A percentile compares a stretch with the other conserved stretches of the same genome.
phyloP scores from a whole-genome alignment of 768 basidiomycete genomes.

The Russula dissimulans region DNA sequence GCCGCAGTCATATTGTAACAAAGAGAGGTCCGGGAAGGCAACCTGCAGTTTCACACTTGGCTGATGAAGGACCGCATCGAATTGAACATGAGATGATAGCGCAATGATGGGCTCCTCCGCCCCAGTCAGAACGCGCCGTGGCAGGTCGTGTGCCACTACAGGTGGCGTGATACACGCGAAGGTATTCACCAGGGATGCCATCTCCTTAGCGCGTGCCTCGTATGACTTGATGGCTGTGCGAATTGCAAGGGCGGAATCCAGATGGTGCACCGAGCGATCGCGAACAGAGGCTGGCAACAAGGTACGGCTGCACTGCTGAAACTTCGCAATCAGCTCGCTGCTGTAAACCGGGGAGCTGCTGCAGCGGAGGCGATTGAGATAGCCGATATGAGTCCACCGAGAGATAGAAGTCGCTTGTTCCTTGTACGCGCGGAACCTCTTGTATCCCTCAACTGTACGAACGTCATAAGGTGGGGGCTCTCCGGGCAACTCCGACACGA shows the following conservation, averaged over 20 bases:
- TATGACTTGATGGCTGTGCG: constrained; percentile 57
- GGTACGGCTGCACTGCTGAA: constrained; percentile 32
- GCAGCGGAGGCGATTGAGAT: constrained; percentile 70
- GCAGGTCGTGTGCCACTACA: constrained; percentile 67
- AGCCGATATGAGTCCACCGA: constrained; percentile 61
- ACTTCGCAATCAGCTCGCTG: constrained; percentile 30
- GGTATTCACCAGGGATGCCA: constrained; percentile 45
- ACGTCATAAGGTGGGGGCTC: constrained; percentile 65
- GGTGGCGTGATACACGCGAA: constrained; percentile 80
- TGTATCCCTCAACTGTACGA: constrained; percentile 69
- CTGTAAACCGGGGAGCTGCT: constrained; percentile 29
- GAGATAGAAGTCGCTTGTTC: constrained; percentile 43
- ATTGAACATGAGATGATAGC: constrained; percentile 28
- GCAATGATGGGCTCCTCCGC: constrained; percentile 21
- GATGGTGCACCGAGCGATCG: constrained; percentile 28
- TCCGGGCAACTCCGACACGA: constrained; percentile 44
- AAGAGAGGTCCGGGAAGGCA: constrained; percentile 83
- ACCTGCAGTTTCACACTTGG: constrained; percentile 80
- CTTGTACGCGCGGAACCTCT: constrained; percentile 34
- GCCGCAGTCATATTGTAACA: constrained; percentile 93
- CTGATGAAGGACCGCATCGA: constrained; percentile 64
- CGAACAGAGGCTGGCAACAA: constrained; percentile 45
- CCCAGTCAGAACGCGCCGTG: constrained; percentile 50
- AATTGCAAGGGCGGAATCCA: constrained; percentile 35
- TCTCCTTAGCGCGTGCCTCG: constrained; percentile 43